Percentiles rank a stretch among this genome's conserved stretches.
Evolutionary conservation across 805 yeast species (phyloP).

Genomic region (Nakazawaea populi): DNA sequence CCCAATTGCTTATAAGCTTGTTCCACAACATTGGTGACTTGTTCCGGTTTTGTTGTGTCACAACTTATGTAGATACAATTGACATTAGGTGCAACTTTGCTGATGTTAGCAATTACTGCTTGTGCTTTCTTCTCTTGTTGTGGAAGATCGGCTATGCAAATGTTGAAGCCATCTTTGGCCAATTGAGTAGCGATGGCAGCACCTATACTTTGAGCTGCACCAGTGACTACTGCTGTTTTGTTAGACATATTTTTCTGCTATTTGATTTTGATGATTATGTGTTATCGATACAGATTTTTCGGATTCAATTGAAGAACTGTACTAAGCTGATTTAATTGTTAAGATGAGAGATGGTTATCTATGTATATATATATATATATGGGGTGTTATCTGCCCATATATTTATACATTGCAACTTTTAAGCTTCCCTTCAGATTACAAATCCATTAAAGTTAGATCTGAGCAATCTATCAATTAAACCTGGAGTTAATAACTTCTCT

Average conservation of each 20-base stretch:
- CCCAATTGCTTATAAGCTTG: slow-evolving; percentile 24
- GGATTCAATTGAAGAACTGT: too few relatives aligned
- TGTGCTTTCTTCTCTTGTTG: slow-evolving; percentile 17
- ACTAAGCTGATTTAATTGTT: too few relatives aligned
- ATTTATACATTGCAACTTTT: too few relatives aligned
- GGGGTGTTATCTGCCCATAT: too few relatives aligned
- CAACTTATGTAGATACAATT: slow-evolving; percentile 20
- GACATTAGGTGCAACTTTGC: slow-evolving; percentile 13
- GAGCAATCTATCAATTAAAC: too few relatives aligned
- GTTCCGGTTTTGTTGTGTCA: slow-evolving; percentile 19
- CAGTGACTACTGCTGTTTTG: slow-evolving; percentile 44
- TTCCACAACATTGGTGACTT: slow-evolving; percentile 22
- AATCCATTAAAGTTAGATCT: too few relatives aligned
- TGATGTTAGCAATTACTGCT: slow-evolving; percentile 18
- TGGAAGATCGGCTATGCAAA: slow-evolving; percentile 22
- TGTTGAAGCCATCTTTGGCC: slow-evolving; percentile 38
- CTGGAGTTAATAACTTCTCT: too few relatives aligned
- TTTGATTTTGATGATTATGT: background rate
- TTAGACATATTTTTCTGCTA: background rate
- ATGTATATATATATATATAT: too few relatives aligned
- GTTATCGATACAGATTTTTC: background rate
- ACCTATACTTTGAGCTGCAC: slow-evolving; percentile 60
- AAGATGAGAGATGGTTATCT: too few relatives aligned
- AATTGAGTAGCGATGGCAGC: slow-evolving; percentile 39
- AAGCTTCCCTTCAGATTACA: too few relatives aligned